phyloP scores from a whole-genome alignment of 192 early-diverging fungal species.

The Coemansia reversa region DNA sequence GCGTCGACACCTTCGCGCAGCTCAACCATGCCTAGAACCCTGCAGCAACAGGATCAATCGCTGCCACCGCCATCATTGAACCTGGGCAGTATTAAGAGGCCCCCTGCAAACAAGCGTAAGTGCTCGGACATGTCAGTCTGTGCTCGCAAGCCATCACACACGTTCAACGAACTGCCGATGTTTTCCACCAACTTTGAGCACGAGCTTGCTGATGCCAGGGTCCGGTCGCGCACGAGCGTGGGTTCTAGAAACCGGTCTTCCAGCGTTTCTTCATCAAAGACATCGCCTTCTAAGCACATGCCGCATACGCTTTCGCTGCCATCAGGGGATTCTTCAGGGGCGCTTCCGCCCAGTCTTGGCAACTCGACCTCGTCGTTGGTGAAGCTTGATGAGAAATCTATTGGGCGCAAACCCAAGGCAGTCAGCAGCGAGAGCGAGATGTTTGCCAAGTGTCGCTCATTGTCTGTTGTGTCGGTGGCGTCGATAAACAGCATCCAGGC shows the following conservation, averaged over 20 bases:
- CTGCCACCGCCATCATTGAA: neutral
- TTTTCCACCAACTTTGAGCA: constrained; percentile 26
- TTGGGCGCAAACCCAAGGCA: constrained; percentile 5
- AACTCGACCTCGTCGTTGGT: constrained; percentile 22
- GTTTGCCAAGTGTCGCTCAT: constrained; percentile 39
- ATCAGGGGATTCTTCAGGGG: constrained; percentile 5
- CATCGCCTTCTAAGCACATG: constrained; percentile 18
- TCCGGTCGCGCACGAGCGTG: constrained; percentile 30
- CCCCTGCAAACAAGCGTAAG: constrained; percentile 22
- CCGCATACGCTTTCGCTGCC: neutral
- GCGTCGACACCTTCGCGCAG: constrained; percentile 28
- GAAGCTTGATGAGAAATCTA: constrained; percentile 3
- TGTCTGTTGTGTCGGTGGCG: constrained; percentile 40
- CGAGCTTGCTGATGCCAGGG: constrained; percentile 13
- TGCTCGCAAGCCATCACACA: constrained; percentile 22
- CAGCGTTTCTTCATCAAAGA: constrained; percentile 15
- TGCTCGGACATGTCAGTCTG: constrained; percentile 15
- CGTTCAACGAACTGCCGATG: constrained; percentile 39
- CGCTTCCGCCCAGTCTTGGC: constrained; percentile 1
- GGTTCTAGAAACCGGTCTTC: constrained; percentile 18
- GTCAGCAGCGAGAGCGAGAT: constrained; percentile 12
- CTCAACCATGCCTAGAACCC: neutral
- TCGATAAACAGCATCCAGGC: constrained; percentile 11
- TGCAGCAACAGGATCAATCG: constrained; percentile 8
- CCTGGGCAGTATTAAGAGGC: constrained; percentile 3